These are phyloP conservation scores for Fragilariopsis cylindrus DNA, from an alignment of 108 stramenopile species.

Conservation along the genomic window DNA sequence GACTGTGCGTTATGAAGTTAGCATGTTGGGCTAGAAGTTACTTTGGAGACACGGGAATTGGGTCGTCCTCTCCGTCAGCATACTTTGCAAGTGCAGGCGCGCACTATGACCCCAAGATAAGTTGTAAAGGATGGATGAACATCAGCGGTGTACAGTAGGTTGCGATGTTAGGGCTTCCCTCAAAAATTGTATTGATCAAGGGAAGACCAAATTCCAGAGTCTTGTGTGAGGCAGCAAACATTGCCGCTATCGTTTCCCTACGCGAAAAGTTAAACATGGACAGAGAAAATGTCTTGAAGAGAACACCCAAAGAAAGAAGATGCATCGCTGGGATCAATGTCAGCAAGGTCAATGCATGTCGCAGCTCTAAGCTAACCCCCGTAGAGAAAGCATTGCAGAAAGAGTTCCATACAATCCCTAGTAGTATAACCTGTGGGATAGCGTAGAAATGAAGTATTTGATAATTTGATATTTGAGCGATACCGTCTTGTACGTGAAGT, in stretches of 20 bases:
- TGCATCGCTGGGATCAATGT: slow-evolving; percentile 68
- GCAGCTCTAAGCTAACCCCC: slow-evolving; percentile 63
- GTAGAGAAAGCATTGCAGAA: slow-evolving; percentile 85
- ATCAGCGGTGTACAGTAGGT: slow-evolving; percentile 85
- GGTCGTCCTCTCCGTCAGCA: not conserved
- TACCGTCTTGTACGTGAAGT: no score
- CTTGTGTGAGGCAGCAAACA: slow-evolving; percentile 84
- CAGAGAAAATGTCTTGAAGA: slow-evolving; percentile 52
- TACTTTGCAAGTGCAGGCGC: slow-evolving; percentile 35
- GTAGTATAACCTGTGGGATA: slow-evolving; percentile 40
- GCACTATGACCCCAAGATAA: slow-evolving; percentile 73
- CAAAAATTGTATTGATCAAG: slow-evolving; percentile 85
- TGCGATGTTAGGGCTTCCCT: slow-evolving; percentile 77
- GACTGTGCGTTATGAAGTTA: no score
- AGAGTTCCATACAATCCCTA: slow-evolving; percentile 89
- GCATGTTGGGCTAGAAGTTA: no score
- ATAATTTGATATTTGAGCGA: no score
- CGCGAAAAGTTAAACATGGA: slow-evolving; percentile 38
- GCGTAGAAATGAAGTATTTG: no score
- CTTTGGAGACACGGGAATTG: no score
- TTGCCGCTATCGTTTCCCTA: slow-evolving; percentile 73
- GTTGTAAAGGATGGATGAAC: slow-evolving; percentile 87
- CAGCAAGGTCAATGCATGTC: slow-evolving; percentile 54
- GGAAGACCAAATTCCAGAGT: slow-evolving; percentile 90
- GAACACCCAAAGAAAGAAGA: slow-evolving; percentile 46